phyloP scores from a whole-genome alignment of 1,284 basidiomycete species.

The Inonotus hispidus region DNA sequence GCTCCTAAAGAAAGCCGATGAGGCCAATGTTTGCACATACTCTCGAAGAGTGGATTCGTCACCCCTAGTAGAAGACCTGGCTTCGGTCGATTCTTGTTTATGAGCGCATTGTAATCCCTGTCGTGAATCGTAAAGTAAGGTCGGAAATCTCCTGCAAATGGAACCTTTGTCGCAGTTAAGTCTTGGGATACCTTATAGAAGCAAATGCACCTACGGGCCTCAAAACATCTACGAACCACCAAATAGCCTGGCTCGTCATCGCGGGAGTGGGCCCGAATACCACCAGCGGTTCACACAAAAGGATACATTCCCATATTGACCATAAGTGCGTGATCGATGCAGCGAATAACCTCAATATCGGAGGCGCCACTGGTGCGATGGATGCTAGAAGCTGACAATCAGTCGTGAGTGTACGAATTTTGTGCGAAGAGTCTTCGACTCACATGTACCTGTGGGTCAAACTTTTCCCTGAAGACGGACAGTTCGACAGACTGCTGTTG shows the following conservation, averaged over 20 bases:
- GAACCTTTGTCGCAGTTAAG: slow-evolving; percentile 48
- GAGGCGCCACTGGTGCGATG: slow-evolving; percentile 59
- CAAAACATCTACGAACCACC: slow-evolving; percentile 88
- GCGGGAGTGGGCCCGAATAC: slow-evolving; percentile 80
- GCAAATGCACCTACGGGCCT: slow-evolving; percentile 57
- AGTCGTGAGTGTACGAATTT: slow-evolving; percentile 7
- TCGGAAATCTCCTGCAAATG: slow-evolving; percentile 79
- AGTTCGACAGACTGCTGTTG: slow-evolving; percentile 64
- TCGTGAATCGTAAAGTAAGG: slow-evolving; percentile 98
- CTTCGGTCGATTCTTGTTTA: slow-evolving; percentile 82
- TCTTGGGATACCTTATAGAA: slow-evolving; percentile 4
- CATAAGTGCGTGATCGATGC: slow-evolving; percentile 77
- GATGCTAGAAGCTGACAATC: slow-evolving; percentile 49
- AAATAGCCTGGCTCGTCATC: slow-evolving; percentile 77
- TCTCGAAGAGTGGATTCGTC: slow-evolving; percentile 93
- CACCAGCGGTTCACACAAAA: slow-evolving; percentile 85
- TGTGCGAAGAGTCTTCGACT: slow-evolving; percentile 18
- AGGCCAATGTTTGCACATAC: slow-evolving; percentile 88
- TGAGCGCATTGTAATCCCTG: slow-evolving; percentile 68
- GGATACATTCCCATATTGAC: slow-evolving; percentile 91
- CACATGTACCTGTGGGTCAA: slow-evolving; percentile 44
- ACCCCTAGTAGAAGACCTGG: slow-evolving; percentile 84
- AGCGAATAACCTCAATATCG: slow-evolving; percentile 71
- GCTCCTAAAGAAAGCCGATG: slow-evolving; percentile 73
- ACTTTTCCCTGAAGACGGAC: slow-evolving; percentile 42